A percentile compares a stretch with the other conserved stretches of the same genome.
Conservation (phyloP, 495 filamentous ascomycete genomes). For the Parathielavia hyrcaniae region DNA sequence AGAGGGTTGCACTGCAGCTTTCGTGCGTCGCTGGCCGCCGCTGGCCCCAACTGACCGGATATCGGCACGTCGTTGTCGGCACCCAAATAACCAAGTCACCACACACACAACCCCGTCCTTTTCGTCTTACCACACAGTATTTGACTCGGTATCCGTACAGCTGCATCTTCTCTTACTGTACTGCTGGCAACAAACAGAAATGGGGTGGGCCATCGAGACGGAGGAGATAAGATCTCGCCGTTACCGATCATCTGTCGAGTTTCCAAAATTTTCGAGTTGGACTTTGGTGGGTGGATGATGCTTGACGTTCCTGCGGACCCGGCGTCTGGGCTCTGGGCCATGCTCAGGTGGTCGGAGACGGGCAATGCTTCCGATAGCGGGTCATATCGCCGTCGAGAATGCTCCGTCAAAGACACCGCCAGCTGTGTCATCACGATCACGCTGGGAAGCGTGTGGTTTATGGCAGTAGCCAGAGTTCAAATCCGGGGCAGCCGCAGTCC, state of each 20-base stretch:
- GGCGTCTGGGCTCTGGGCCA: neutral
- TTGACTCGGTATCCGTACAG: no score
- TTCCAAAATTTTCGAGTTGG: neutral
- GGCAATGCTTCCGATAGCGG: slow-evolving; percentile 3
- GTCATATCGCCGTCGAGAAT: neutral
- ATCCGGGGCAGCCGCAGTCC: no score
- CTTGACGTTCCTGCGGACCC: neutral
- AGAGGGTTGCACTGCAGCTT: slow-evolving; percentile 1
- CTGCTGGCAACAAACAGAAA: no score
- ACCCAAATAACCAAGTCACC: neutral
- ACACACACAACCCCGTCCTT: neutral
- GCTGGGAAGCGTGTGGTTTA: no score
- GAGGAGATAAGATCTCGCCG: neutral
- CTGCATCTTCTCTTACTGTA: neutral
- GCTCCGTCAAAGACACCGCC: neutral
- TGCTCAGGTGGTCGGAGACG: slow-evolving; percentile 12
- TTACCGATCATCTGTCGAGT: neutral
- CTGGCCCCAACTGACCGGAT: slow-evolving; percentile 15
- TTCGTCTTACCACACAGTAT: no score
- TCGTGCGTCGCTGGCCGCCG: neutral
- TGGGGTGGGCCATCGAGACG: neutral
- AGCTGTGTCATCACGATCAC: no score
- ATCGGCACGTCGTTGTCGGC: slow-evolving; percentile 14
- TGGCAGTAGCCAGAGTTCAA: no score
- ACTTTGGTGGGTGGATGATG: neutral